Evolutionary conservation across 1,284 basidiomycete genomes (phyloP).

Genomic region (Ceratorhiza oryzae-sativae): DNA sequence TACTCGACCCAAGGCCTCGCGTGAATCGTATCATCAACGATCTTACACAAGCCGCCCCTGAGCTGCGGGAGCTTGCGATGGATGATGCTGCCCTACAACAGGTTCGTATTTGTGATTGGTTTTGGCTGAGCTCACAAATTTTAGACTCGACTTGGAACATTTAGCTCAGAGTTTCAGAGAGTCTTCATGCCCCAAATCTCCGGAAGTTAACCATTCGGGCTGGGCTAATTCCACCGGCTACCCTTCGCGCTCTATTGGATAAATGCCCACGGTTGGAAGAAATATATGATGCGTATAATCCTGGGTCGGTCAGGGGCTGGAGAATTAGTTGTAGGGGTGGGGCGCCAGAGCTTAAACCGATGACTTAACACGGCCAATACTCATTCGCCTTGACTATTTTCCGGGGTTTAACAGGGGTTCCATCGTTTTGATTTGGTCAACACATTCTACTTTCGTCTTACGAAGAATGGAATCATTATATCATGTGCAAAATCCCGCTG

Average conservation of each 20-base stretch:
- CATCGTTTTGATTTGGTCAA: too few species aligned
- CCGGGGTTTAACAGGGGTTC: too few species aligned
- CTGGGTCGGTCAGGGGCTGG: neutral
- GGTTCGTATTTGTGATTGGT: neutral
- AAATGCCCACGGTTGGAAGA: slow-evolving; percentile 22
- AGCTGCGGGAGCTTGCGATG: slow-evolving; percentile 4
- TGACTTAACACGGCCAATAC: too few species aligned
- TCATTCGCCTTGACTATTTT: too few species aligned
- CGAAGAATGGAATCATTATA: too few species aligned
- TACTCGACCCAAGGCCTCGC: neutral
- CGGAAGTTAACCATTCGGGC: slow-evolving; percentile 17
- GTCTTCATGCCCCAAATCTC: neutral
- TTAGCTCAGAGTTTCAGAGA: slow-evolving; percentile 5
- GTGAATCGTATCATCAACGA: neutral
- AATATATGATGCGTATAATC: slow-evolving; percentile 10
- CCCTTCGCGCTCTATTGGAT: neutral
- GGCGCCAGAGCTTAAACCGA: neutral
- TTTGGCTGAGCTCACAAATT: too few species aligned
- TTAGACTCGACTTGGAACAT: neutral
- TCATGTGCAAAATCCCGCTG: too few species aligned
- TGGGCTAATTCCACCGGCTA: neutral
- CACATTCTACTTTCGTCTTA: too few species aligned
- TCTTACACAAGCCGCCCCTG: slow-evolving; percentile 8
- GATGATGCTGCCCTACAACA: neutral
- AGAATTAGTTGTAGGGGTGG: neutral